phyloP scores from a whole-genome alignment of 2,329 filamentous ascomycete genomes.

The Fusarium lyarnte region DNA sequence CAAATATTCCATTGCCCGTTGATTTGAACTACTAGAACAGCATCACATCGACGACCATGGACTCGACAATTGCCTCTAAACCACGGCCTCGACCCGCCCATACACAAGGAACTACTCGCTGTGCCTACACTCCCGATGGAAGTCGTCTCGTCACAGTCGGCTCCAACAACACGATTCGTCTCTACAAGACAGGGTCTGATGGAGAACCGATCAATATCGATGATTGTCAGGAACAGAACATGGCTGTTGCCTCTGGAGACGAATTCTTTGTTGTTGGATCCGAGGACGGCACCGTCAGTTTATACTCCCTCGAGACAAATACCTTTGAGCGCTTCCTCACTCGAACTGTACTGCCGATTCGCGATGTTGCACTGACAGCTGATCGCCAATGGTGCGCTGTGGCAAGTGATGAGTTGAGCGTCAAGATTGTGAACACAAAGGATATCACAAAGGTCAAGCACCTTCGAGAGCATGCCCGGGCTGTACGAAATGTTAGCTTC shows the following conservation, averaged over 20 bases:
- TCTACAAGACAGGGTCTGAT: slow-evolving; percentile 91
- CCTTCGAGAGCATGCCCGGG: slow-evolving; percentile 83
- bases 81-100: slow-evolving; percentile 76
- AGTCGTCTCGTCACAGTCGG: slow-evolving; percentile 89
- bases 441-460: slow-evolving; percentile 81
- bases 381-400: slow-evolving; percentile 91
- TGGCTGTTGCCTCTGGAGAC: slow-evolving; percentile 78
- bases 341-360: slow-evolving; percentile 84
- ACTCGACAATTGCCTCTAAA: slow-evolving; percentile 51
- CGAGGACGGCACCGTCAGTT: slow-evolving; percentile 95
- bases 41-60: slow-evolving; percentile 40
- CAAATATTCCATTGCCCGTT: slow-evolving; percentile 12
- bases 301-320: slow-evolving; percentile 82
- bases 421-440: slow-evolving; percentile 85
- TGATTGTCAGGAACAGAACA: slow-evolving; percentile 87
- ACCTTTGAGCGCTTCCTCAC: slow-evolving; percentile 83
- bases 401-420: slow-evolving; percentile 93
- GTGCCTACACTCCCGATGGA: slow-evolving; percentile 91
- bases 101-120: slow-evolving; percentile 85
- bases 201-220: slow-evolving; percentile 94
- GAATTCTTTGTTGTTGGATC: slow-evolving; percentile 89
- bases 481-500: slow-evolving; percentile 92
- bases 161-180: slow-evolving; percentile 90
- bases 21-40: not conserved
- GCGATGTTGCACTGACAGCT: slow-evolving; percentile 84